phyloP scores from a whole-genome alignment of 192 early-diverging fungal species.

The Diversispora eburnea region DNA sequence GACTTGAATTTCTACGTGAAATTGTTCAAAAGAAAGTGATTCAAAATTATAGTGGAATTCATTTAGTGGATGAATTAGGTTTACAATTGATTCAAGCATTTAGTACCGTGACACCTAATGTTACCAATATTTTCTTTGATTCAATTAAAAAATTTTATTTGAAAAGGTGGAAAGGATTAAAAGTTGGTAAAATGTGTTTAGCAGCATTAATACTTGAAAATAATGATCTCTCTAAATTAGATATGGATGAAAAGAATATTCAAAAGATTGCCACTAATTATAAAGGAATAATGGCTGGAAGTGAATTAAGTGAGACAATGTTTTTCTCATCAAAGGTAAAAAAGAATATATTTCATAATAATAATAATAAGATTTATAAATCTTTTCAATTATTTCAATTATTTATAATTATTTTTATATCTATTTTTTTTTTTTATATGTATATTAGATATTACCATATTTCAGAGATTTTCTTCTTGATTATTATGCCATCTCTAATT shows the following conservation, averaged over 20 bases:
- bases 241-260: conserved; percentile 2
- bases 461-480: conserved; percentile 21
- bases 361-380: not conserved
- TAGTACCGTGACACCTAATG: not conserved
- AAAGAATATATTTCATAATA: not conserved
- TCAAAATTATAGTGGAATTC: not conserved
- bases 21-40: conserved; percentile 13
- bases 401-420: not conserved
- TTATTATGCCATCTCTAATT: conserved; percentile 15
- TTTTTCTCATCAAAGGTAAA: conserved; percentile 20
- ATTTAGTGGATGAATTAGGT: conserved; percentile 1
- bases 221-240: conserved; percentile 1
- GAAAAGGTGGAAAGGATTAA: conserved; percentile 8
- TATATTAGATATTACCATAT: conserved; percentile 16
- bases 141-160: conserved; percentile 11
- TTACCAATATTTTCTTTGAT: not conserved
- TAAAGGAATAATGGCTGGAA: not conserved
- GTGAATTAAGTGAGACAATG: conserved; percentile 5
- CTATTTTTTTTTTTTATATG: not conserved
- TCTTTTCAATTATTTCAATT: not conserved
- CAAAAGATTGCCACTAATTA: not conserved
- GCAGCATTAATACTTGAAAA: conserved; percentile 8
- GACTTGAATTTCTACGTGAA: conserved; percentile 11
- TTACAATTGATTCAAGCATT: conserved; percentile 13
- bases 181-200: conserved; percentile 20